phyloP scores from a whole-genome alignment of 768 basidiomycete genomes.

The Collybia sp. region DNA sequence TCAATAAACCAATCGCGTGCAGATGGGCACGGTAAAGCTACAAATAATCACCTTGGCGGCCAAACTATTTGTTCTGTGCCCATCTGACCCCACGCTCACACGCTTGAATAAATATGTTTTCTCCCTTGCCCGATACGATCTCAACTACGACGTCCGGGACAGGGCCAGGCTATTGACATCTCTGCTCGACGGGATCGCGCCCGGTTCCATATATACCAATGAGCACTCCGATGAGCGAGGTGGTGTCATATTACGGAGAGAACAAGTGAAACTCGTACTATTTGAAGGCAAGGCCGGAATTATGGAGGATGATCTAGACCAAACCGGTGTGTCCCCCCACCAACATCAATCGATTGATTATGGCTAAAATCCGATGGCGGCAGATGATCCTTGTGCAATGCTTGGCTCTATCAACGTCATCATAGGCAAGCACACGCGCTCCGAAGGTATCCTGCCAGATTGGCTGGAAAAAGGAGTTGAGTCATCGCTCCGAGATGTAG shows the following conservation, averaged over 20 bases:
- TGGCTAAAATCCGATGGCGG: conserved; percentile 4
- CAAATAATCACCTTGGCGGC: conserved; percentile 84
- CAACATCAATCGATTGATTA: neutral
- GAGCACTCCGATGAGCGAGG: conserved; percentile 42
- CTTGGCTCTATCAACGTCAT: conserved; percentile 69
- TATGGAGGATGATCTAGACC: conserved; percentile 30
- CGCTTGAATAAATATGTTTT: conserved; percentile 72
- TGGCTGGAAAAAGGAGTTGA: conserved; percentile 90
- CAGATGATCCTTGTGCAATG: conserved; percentile 34
- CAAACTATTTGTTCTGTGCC: conserved; percentile 72
- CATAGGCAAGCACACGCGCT: conserved; percentile 47
- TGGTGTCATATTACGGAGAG: conserved; percentile 75
- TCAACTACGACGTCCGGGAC: conserved; percentile 87
- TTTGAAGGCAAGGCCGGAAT: conserved; percentile 68
- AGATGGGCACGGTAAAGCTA: conserved; percentile 71
- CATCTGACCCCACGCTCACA: conserved; percentile 41
- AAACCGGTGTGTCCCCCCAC: conserved; percentile 21
- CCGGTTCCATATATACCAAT: conserved; percentile 25
- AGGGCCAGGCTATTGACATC: conserved; percentile 76
- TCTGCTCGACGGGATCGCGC: conserved; percentile 53
- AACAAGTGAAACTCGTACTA: conserved; percentile 77
- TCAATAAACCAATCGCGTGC: conserved; percentile 1
- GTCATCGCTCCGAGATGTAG: conserved; percentile 63
- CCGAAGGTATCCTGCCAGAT: conserved; percentile 61
- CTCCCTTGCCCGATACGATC: conserved; percentile 82